Percentiles rank a stretch among this genome's conserved stretches.
phyloP scores from a whole-genome alignment of 176 grass and related monocot species.

The Pharus latifolius region DNA sequence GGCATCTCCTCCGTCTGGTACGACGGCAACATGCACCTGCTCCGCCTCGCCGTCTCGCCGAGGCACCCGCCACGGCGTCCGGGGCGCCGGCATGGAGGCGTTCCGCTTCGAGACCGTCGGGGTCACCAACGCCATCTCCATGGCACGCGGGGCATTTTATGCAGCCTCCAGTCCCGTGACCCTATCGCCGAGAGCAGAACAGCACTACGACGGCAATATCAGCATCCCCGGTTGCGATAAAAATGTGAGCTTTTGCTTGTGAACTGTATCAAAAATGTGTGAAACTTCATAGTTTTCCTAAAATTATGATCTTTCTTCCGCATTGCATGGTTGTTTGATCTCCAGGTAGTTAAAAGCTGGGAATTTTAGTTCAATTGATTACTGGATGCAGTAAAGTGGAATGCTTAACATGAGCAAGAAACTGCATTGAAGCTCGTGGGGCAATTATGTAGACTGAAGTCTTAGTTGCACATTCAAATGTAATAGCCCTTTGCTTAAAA shows the following conservation, averaged over 20 bases:
- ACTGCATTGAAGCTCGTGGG: too few species aligned
- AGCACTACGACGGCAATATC: slow-evolving; percentile 53
- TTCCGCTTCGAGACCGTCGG: slow-evolving; percentile 51
- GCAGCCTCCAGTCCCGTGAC: slow-evolving; percentile 51
- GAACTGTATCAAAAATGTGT: too few species aligned
- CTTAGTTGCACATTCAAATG: background rate
- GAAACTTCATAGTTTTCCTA: too few species aligned
- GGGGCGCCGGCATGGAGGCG: slow-evolving; percentile 34
- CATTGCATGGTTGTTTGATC: too few species aligned
- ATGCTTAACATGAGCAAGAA: too few species aligned
- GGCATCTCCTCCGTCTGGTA: slow-evolving; percentile 58
- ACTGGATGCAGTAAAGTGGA: too few species aligned
- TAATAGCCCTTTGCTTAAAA: slow-evolving; percentile 1
- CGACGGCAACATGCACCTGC: slow-evolving; percentile 52
- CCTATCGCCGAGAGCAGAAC: slow-evolving; percentile 40
- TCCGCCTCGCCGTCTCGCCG: slow-evolving; percentile 34
- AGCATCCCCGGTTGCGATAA: slow-evolving; percentile 54
- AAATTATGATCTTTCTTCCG: too few species aligned
- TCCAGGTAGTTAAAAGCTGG: too few species aligned
- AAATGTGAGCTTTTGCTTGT: slow-evolving; percentile 33
- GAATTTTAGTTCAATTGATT: too few species aligned
- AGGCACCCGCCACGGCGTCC: slow-evolving; percentile 33
- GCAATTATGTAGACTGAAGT: too few species aligned
- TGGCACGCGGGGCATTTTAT: slow-evolving; percentile 45
- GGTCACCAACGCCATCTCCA: slow-evolving; percentile 47